Conservation (phyloP, 805 yeast species). For the Wickerhamomyces tratensis region DNA sequence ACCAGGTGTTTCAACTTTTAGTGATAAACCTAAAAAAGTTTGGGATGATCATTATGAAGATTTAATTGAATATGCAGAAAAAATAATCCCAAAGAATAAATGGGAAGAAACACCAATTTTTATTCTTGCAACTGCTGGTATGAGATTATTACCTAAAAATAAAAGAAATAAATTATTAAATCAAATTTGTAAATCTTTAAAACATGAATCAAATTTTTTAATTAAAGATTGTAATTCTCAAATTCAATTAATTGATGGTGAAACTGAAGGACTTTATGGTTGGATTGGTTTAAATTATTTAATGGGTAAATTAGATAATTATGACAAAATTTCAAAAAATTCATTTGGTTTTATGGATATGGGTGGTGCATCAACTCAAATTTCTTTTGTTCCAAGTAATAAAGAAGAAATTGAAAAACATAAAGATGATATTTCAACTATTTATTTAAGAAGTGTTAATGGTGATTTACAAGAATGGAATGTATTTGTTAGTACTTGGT, state of each 20-base stretch:
- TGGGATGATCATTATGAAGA: slow-evolving; percentile 66
- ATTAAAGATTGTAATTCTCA: slow-evolving; percentile 51
- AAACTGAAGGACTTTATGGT: slow-evolving; percentile 89
- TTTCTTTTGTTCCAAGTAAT: slow-evolving; percentile 81
- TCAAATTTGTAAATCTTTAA: slow-evolving; percentile 50
- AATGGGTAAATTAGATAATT: slow-evolving; percentile 50
- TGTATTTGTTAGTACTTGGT: slow-evolving; percentile 92
- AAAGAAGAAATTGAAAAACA: slow-evolving; percentile 52
- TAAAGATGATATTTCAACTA: slow-evolving; percentile 59
- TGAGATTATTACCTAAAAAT: slow-evolving; percentile 61
- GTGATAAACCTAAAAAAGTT: slow-evolving; percentile 38
- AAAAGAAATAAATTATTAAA: slow-evolving; percentile 44
- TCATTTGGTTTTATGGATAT: slow-evolving; percentile 95
- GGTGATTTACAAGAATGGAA: slow-evolving; percentile 73
- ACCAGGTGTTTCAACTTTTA: slow-evolving; percentile 80
- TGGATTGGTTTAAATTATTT: slow-evolving; percentile 91
- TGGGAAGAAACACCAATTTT: slow-evolving; percentile 72
- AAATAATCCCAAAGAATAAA: slow-evolving; percentile 53
- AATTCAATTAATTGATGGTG: slow-evolving; percentile 86
- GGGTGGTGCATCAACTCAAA: slow-evolving; percentile 98
- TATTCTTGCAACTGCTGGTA: slow-evolving; percentile 95
- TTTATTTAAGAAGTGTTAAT: slow-evolving; percentile 55
- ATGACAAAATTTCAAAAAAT: slow-evolving; percentile 23
- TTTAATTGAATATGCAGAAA: slow-evolving; percentile 59
- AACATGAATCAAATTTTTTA: slow-evolving; percentile 45